Base-by-base conservation (phyloP, 2,329 filamentous ascomycete species). In the Blastomyces gilchristii region DNA sequence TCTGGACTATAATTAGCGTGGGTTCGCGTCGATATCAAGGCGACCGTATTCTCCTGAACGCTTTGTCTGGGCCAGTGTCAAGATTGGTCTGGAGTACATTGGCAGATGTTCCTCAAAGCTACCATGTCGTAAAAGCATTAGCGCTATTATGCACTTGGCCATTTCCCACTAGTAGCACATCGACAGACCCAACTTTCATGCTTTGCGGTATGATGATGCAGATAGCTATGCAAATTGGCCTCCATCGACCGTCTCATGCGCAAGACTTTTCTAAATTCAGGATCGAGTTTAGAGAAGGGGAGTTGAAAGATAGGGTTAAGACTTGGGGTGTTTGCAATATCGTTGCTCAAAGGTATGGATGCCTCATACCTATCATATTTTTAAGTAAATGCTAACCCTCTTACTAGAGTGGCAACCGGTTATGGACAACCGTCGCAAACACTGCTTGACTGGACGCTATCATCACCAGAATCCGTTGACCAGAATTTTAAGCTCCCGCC, bases 321-420 rank as follows among this genome's bases (percentile, higher is more conserved):
- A 88, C 86, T 1, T 88, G 86, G 86, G 84, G 84, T 1, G 81
- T 85, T 34, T 87, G 85, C 73, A 88, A 88, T 69, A 83, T 87
- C 66, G 85, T 87, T 59, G 84, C 85, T 22, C 85, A 88, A 68
- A 83, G 83, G 82, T 84, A 77, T 67, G 77, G 69, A 60, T 11
- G 37, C 49, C 14, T 43, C 22, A 45, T 45, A 22, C 39, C 4
- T 8, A 25, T 25, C n/a, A 25, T 25, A 3, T 62, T 37, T 37
- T 11, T 60, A 63, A 60, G 68, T 18, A 50, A 66, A 68, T 45
- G 14, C 31, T 64, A 25, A 47, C 43, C 6, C 16, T 49, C 16
- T 37, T n/a, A 49, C 12, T 63, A 85, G 82, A 60, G 84, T 87
- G 63, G 84, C 84, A 18, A 87, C 84, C n/a, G 84, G 84, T n/a